phyloP scores from a whole-genome alignment of 441 rosid genomes.

The Biscutella laevigata region DNA sequence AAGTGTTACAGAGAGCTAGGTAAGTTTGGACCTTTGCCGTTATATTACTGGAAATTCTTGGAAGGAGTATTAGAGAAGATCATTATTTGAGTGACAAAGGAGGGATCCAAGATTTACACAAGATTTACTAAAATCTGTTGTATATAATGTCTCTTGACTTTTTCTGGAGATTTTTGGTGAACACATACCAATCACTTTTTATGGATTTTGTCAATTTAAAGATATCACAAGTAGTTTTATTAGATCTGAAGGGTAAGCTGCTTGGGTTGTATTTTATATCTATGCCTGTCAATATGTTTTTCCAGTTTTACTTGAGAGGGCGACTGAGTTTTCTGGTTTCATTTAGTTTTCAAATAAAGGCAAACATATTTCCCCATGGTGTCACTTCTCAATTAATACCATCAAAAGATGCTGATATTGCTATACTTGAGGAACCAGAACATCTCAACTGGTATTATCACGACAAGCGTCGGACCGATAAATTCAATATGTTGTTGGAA shows the following conservation, averaged over 20 bases:
- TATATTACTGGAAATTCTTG: too few species aligned
- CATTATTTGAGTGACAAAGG: too few species aligned
- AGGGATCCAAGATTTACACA: too few species aligned
- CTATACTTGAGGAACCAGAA: conserved; percentile 93
- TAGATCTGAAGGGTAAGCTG: conserved; percentile 73
- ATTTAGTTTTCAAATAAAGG: conserved; percentile 75
- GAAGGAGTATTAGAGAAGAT: too few species aligned
- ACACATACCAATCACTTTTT: too few species aligned
- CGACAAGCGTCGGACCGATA: conserved; percentile 90
- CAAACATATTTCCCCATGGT: conserved; percentile 93
- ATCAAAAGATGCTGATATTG: conserved; percentile 83
- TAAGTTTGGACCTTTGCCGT: too few species aligned
- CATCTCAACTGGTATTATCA: conserved; percentile 97
- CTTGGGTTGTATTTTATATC: background rate
- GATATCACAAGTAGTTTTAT: too few species aligned
- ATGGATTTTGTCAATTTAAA: too few species aligned
- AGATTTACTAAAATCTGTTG: too few species aligned
- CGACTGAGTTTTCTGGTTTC: conserved; percentile 19
- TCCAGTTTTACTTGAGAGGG: background rate
- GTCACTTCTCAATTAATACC: conserved; percentile 87
- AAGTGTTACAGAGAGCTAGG: too few species aligned
- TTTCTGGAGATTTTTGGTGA: too few species aligned
- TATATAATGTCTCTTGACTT: too few species aligned
- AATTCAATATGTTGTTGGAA: conserved; percentile 92
- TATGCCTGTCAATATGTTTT: conserved; percentile 6